These are phyloP conservation scores for Verticillium dahliae DNA, from an alignment of 2,329 filamentous ascomycete genomes.

Conservation along the genomic window DNA sequence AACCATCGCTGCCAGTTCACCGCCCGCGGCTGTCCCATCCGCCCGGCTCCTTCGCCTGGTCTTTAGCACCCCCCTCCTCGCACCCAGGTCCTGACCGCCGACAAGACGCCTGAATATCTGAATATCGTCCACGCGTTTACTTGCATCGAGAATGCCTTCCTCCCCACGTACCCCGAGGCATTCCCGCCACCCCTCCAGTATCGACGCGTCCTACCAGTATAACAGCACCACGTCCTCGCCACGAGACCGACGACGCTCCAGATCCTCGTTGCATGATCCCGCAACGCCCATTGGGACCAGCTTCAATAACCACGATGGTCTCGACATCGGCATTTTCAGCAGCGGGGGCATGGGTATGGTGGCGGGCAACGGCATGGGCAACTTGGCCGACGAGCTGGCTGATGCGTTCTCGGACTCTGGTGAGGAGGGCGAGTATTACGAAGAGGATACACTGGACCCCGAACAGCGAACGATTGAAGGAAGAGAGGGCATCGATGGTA, in stretches of 20 bases:
- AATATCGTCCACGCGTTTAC: background rate
- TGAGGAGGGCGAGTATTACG: conserved; percentile 48
- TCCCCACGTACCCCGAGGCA: conserved; percentile 52
- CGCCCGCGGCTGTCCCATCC: background rate
- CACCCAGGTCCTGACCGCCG: background rate
- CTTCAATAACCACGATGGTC: conserved; percentile 39
- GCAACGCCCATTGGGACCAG: conserved; percentile 41
- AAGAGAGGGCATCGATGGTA: conserved; percentile 18
- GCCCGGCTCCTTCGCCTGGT: background rate
- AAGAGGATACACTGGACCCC: conserved; percentile 16
- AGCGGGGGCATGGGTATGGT: conserved; percentile 25
- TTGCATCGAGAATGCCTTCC: conserved; percentile 27
- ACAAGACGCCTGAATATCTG: background rate
- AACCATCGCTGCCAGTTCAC: background rate
- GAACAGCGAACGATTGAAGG: conserved; percentile 16
- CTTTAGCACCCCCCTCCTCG: background rate
- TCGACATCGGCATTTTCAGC: conserved; percentile 39
- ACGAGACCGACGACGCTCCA: conserved; percentile 39
- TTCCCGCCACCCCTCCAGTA: conserved; percentile 50
- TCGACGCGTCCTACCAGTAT: conserved; percentile 32
- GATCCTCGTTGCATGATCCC: conserved; percentile 43
- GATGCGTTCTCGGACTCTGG: conserved; percentile 64
- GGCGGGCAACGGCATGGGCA: conserved; percentile 59
- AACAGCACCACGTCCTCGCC: conserved; percentile 37
- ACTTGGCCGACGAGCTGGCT: conserved; percentile 74